Conservation (phyloP, 1,284 basidiomycete genomes). For the Ustilago loliicola region DNA sequence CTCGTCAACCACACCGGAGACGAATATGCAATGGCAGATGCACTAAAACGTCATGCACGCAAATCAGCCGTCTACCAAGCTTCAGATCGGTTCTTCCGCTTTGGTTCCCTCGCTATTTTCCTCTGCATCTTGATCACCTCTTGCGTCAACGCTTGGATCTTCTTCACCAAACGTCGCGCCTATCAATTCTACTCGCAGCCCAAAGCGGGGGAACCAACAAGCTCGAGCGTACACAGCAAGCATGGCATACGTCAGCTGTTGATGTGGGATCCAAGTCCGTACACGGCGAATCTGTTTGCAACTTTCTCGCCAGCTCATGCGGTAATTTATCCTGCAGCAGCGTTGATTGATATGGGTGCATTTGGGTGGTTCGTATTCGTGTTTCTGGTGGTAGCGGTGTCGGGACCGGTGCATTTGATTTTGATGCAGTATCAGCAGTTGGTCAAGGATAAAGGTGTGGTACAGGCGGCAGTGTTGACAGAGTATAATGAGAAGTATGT, state of each 20-base stretch:
- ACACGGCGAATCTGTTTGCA: constrained; percentile 44
- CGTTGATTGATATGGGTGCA: constrained; percentile 27
- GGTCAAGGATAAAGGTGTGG: constrained; percentile 51
- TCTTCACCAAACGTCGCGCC: constrained; percentile 47
- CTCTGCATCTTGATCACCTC: constrained; percentile 33
- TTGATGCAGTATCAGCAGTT: constrained; percentile 49
- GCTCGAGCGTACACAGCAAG: constrained; percentile 35
- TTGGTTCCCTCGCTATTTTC: constrained; percentile 33
- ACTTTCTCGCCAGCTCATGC: constrained; percentile 49
- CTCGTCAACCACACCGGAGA: constrained; percentile 47
- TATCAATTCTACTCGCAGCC: constrained; percentile 53
- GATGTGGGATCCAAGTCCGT: constrained; percentile 50
- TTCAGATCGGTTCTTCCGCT: constrained; percentile 48
- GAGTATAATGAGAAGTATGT: constrained; percentile 64
- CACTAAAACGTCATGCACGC: constrained; percentile 37
- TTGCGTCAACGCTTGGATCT: constrained; percentile 49
- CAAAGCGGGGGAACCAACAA: constrained; percentile 24
- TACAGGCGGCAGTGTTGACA: constrained; percentile 55
- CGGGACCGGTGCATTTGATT: constrained; percentile 44
- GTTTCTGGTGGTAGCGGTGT: constrained; percentile 30
- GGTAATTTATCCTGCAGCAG: constrained; percentile 32
- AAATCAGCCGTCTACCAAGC: constrained; percentile 40
- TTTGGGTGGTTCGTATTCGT: constrained; percentile 39
- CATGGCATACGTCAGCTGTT: constrained; percentile 43
- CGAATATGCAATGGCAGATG: constrained; percentile 51